Conservation (phyloP, 495 filamentous ascomycete genomes). For the Viridothelium virens region DNA sequence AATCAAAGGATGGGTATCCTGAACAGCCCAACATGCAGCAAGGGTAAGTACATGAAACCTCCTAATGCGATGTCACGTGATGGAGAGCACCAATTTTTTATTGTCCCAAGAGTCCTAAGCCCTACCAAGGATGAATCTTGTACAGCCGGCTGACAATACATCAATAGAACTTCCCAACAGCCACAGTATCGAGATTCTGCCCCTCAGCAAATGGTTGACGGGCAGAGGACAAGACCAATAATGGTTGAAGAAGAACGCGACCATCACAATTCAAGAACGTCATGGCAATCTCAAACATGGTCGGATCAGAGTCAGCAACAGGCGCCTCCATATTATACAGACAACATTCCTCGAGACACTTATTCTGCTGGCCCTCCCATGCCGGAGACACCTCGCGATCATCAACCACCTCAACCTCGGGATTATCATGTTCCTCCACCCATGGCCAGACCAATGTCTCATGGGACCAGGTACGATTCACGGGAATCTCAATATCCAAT, state of each 20-base stretch:
- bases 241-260: constrained; percentile 27
- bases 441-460: constrained; percentile 8
- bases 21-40: constrained; percentile 12
- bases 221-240: constrained; percentile 19
- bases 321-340: constrained; percentile 5
- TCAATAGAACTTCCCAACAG: not conserved
- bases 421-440: not conserved
- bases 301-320: constrained; percentile 4
- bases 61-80: not conserved
- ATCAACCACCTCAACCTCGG: not conserved
- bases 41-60: not conserved
- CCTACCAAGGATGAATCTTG: not conserved
- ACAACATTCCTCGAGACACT: not conserved
- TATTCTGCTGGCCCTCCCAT: constrained; percentile 4
- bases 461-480: not conserved
- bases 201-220: constrained; percentile 7
- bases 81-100: not conserved
- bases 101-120: constrained; percentile 2
- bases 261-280: constrained; percentile 8
- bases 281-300: not conserved
- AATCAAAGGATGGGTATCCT: constrained; percentile 42
- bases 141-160: not conserved
- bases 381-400: constrained; percentile 1
- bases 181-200: not conserved
- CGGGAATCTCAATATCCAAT: constrained; percentile 22